Evolutionary conservation across 441 rosid genomes (phyloP).

Genomic region (Populus hybrid): DNA sequence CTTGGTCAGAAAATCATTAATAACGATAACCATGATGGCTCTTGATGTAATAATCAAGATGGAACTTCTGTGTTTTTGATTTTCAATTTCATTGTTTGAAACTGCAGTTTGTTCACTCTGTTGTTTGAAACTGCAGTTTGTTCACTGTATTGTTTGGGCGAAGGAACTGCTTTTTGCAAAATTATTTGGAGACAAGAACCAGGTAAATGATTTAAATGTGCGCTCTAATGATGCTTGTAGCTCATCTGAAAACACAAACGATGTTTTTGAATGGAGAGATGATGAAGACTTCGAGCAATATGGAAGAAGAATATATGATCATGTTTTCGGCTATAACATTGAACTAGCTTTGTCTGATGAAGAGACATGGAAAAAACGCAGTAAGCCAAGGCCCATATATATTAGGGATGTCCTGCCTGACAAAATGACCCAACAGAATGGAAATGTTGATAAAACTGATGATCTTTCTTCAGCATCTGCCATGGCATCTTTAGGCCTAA

Average conservation of each 20-base stretch:
- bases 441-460: conserved; percentile 45
- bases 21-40: not conserved
- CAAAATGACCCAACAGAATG: conserved; percentile 55
- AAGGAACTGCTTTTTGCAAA: conserved; percentile 94
- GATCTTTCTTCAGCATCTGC: conserved; percentile 53
- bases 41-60: too few relatives aligned
- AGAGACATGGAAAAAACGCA: conserved; percentile 92
- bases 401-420: conserved; percentile 57
- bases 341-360: conserved; percentile 86
- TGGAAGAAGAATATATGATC: conserved; percentile 93
- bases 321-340: conserved; percentile 92
- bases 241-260: conserved; percentile 60
- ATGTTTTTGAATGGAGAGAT: conserved; percentile 62
- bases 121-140: conserved; percentile 93
- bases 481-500: conserved; percentile 82
- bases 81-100: conserved; percentile 19
- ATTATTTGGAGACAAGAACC: conserved; percentile 93
- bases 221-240: conserved; percentile 65
- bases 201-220: conserved; percentile 92
- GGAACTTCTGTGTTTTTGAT: conserved; percentile 11
- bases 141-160: conserved; percentile 99
- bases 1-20: not conserved
- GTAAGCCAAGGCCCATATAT: conserved; percentile 76
- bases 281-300: conserved; percentile 79
- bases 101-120: conserved; percentile 94